Percentiles rank a stretch among this genome's conserved stretches.
Conservation (phyloP, 2,329 filamentous ascomycete genomes). For the Lasiodiplodia theobromae region DNA sequence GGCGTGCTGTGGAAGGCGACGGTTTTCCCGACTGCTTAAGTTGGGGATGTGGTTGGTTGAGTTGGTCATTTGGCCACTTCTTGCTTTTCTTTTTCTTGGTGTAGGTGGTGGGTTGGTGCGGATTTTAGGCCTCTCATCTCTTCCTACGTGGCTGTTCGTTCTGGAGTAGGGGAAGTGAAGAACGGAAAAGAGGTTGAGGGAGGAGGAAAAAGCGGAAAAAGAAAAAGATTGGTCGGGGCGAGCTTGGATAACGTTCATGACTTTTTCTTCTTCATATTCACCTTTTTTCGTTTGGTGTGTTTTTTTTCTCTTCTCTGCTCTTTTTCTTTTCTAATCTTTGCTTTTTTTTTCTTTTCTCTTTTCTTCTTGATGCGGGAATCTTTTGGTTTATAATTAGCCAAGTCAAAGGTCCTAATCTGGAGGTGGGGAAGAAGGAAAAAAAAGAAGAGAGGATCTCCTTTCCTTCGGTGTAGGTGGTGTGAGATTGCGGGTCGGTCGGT, state of each 20-base stretch:
- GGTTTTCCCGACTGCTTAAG: constrained; percentile 40
- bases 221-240: not conserved
- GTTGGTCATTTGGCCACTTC: not conserved
- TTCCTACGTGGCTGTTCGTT: too few relatives aligned
- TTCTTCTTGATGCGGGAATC: not conserved
- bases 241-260: constrained; percentile 17
- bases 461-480: not conserved
- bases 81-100: not conserved
- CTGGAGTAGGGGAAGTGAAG: not conserved
- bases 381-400: not conserved
- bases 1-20: constrained; percentile 58
- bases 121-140: not conserved
- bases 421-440: too few relatives aligned
- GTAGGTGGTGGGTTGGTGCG: not conserved
- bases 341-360: not conserved
- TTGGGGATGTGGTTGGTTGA: not conserved
- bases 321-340: not conserved
- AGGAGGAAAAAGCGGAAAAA: not conserved
- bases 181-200: not conserved
- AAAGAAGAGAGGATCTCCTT: not conserved
- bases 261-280: not conserved
- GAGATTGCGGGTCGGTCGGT: not conserved
- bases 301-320: not conserved
- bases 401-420: not conserved
- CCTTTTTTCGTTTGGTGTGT: not conserved